Conservation (phyloP, 495 filamentous ascomycete genomes). For the Lasiosphaeria miniovina region DNA sequence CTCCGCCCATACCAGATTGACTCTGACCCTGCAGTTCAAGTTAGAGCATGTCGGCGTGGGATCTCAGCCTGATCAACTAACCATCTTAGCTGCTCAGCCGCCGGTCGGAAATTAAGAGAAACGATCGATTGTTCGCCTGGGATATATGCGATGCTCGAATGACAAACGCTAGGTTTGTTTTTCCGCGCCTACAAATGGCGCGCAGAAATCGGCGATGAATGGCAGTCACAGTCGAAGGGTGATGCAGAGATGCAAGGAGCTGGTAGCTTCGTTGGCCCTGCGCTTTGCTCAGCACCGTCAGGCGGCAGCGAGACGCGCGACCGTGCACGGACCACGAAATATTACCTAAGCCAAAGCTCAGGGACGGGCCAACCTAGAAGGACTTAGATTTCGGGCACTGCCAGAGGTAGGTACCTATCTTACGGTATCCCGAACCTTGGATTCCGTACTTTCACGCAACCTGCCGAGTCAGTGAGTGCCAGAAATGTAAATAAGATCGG, state of each 20-base stretch:
- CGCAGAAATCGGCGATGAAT: not conserved
- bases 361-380: no score
- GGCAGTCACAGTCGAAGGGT: not conserved
- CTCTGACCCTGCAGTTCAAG: slow-evolving; percentile 69
- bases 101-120: not conserved
- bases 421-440: no score
- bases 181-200: not conserved
- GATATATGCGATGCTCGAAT: not conserved
- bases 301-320: slow-evolving; percentile 20
- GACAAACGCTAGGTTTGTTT: not conserved
- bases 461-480: no score
- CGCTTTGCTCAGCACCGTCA: slow-evolving; percentile 10
- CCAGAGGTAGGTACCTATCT: no score
- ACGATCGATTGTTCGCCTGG: not conserved
- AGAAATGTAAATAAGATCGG: no score
- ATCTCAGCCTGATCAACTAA: slow-evolving; percentile 10
- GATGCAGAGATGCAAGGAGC: slow-evolving; percentile 4
- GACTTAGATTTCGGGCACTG: no score
- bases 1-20: slow-evolving; percentile 79
- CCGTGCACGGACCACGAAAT: not conserved
- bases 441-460: no score
- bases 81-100: slow-evolving; percentile 25
- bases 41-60: slow-evolving; percentile 19
- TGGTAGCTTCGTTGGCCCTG: not conserved
- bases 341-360: no score